Evolutionary conservation across 805 yeast species (phyloP), one percentile per base, ranked within the genome.

Genomic region (Alloascoidea africana): DNA sequence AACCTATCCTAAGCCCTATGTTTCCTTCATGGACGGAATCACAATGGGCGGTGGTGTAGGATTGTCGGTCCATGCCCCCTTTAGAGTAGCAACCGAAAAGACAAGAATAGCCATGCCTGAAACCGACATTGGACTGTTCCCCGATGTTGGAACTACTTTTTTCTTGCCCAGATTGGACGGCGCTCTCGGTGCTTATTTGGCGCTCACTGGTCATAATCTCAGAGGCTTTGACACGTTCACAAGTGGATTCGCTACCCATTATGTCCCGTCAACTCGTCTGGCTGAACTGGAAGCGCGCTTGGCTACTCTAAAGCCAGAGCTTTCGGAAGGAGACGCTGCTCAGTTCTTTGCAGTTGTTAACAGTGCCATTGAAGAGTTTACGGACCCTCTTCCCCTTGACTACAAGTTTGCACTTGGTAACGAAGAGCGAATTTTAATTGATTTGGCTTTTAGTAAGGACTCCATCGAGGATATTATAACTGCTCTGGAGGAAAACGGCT

Each of bases 11-110:
- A 89, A 86, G 62, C 97, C 97, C 1, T 68, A 82, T 42, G 76
- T 91, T n/a, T 65, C 94, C 0, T 51, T 85, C 30, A 77, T 81
- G 74, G 78, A 91, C 52, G 96, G 97, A 16, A 83, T 89, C 48
- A 84, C 89, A 17, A 85, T 91, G 94, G 98, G 97, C 39, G 97
- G 97, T 38, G 97, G 97, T 48, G 94, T 86, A 34, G 97, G 98
- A 3, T 62, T 91, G 34, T 68, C 89, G 0, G 79, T 84, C 33
- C 97, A 91, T 58, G 78, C 84, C 8, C 89, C 96, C 2, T 89
- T 89, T 65, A 73, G 97, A 52, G 63, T 91, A 30, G 94, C 93
- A n/a, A 82, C 95, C 33, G 96, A 89, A 49, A 70, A 72, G 49
- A 87, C 97, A 6, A 69, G 77, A 54, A 70, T 86, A 61, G 95